Percentiles rank a stretch among this genome's conserved stretches.
phyloP scores from a whole-genome alignment of 352 stramenopile genomes.

The Phytophthora multivora region DNA sequence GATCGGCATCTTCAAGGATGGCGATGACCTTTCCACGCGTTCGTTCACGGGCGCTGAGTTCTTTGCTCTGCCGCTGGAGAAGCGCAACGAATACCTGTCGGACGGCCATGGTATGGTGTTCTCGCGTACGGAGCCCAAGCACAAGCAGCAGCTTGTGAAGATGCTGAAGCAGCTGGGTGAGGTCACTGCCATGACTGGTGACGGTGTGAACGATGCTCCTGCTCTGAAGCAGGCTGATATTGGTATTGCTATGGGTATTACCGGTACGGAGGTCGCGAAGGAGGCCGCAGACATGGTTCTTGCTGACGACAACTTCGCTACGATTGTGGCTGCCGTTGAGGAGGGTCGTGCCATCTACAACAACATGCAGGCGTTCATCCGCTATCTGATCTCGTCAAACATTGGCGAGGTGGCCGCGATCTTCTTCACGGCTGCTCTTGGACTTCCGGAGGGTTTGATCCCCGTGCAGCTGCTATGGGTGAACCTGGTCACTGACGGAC shows the following conservation, averaged over 20 bases:
- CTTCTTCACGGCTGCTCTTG: conserved; percentile 96
- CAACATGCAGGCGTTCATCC: conserved; percentile 99
- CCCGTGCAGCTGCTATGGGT: conserved; percentile 99
- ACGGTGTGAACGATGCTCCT: conserved; percentile 99
- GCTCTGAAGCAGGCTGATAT: conserved; percentile 98
- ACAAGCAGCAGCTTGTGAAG: conserved; percentile 97
- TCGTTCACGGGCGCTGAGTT: conserved; percentile 97
- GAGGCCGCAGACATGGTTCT: conserved; percentile 99
- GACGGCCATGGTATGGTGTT: conserved; percentile 95
- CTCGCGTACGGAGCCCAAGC: conserved; percentile 96
- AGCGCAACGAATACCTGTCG: conserved; percentile 92
- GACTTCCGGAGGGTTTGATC: conserved; percentile 97
- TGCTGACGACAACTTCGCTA: conserved; percentile 98
- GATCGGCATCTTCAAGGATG: conserved; percentile 95
- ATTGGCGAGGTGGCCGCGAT: conserved; percentile 99
- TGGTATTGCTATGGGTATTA: conserved; percentile 98
- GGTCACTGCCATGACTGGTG: conserved; percentile 97
- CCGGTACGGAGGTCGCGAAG: conserved; percentile 98
- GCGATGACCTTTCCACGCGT: conserved; percentile 84
- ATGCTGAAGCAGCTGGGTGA: conserved; percentile 96
- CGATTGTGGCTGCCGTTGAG: conserved; percentile 94
- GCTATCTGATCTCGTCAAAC: conserved; percentile 99
- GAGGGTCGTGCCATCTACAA: conserved; percentile 91
- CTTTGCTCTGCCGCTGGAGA: conserved; percentile 91
- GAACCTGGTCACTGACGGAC: conserved; percentile 99